Evolutionary conservation across 2,329 filamentous ascomycete species (phyloP), one percentile per base, ranked within the genome.

Genomic region (Ilyonectria sp.): DNA sequence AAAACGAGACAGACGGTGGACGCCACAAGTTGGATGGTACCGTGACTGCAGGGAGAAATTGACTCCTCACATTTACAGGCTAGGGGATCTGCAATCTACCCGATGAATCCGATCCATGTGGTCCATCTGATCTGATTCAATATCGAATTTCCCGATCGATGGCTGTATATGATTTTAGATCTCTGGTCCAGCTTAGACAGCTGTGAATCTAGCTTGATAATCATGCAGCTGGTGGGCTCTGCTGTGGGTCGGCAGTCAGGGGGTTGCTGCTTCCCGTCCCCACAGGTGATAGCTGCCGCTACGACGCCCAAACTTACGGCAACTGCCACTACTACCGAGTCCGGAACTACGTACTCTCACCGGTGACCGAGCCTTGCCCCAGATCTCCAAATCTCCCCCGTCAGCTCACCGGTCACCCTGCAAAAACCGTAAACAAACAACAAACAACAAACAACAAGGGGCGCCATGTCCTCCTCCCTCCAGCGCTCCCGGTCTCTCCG

Each of bases 401-500:
- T 43, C 54, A 58, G 35, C 35, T 43, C 37, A 31, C 26, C 26
- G 37, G 13, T 17, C 37, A 43, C 47, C 49, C 26, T 53, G 31
- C 50, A n/a, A 29, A 60, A 47, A 35, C 63, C 15, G 13, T 29
- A 63, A 56, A 61, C n/a, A 47, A 19, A 19, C 23, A 50, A 60
- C 23, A 47, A 19, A 19, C 23, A 50, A 60, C 23, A 23, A 23
- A 21, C 21, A 21, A 21, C 19, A 31, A n/a, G 56, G 37, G 17
- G 44, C 61, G 73, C 50, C 63, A 86, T 85, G 83, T 83, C 84
- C 53, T 83, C 84, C 53, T 83, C 84, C 8, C 73, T 85, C 68
- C 79, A 82, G 60, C 83, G 86, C 59, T 80, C 85, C 33, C 82
- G 85, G 19, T 87, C 87, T 3, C 71, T 88, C 63, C 85, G 86